Evolutionary conservation across 2,329 filamentous ascomycete genomes (phyloP).

Genomic region (Aspergillus caelatus): DNA sequence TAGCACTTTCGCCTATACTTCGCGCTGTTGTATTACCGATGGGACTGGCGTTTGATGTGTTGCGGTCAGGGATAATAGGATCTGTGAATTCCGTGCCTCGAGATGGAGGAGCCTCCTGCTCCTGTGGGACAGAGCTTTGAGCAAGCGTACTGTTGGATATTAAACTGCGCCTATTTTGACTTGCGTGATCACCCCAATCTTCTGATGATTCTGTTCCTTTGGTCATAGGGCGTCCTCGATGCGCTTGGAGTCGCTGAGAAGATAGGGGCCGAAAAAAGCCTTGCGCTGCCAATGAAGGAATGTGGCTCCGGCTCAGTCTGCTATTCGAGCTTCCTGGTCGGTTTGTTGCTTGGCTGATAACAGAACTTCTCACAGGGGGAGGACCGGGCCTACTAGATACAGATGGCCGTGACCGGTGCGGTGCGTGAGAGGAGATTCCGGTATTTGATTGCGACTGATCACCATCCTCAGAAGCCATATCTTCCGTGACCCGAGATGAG

Average conservation of each 20-base stretch:
- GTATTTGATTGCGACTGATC: constrained; percentile 42
- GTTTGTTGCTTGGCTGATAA: constrained; percentile 47
- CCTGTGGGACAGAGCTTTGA: constrained; percentile 40
- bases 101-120: constrained; percentile 67
- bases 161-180: constrained; percentile 61
- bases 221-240: constrained; percentile 63
- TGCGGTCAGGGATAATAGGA: constrained; percentile 68
- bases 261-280: constrained; percentile 98
- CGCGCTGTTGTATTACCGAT: constrained; percentile 60
- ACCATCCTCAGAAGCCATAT: constrained; percentile 53
- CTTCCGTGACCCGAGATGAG: constrained; percentile 71
- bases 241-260: constrained; percentile 89
- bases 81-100: constrained; percentile 82
- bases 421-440: constrained; percentile 53
- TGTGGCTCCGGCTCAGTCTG: constrained; percentile 79
- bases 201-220: constrained; percentile 43
- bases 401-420: constrained; percentile 58
- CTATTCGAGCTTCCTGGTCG: constrained; percentile 62
- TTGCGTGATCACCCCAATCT: constrained; percentile 48
- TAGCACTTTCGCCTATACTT: constrained; percentile 75
- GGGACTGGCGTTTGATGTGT: constrained; percentile 75
- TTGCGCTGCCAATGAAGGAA: constrained; percentile 83
- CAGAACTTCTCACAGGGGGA: constrained; percentile 42
- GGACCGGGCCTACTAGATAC: constrained; percentile 59
- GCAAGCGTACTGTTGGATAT: constrained; percentile 55